Evolutionary conservation across 2,329 filamentous ascomycete genomes (phyloP).

Genomic region (Pseudogymnoascus sp.): DNA sequence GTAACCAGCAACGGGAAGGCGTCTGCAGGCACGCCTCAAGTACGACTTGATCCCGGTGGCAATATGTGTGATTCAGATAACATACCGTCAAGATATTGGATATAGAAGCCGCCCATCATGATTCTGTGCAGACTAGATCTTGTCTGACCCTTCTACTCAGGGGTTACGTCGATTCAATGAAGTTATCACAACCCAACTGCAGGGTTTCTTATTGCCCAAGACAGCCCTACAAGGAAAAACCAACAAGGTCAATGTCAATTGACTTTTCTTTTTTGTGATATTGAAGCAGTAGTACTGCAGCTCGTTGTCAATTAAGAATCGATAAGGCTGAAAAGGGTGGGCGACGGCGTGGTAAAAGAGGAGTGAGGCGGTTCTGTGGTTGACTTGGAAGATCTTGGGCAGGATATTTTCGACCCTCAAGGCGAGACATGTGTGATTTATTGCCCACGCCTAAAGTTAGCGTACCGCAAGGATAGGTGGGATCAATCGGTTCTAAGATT

Average conservation of each 20-base stretch:
- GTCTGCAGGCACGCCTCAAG: constrained; percentile 1
- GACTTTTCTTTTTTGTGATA: constrained; percentile 7
- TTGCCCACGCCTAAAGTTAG: constrained; percentile 36
- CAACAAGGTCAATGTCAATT: constrained; percentile 20
- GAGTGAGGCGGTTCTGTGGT: constrained; percentile 28
- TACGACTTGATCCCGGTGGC: constrained; percentile 5
- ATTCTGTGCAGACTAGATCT: constrained; percentile 9
- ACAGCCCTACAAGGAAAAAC: constrained; percentile 31
- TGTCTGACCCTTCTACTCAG: constrained; percentile 7
- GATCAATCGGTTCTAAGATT: constrained; percentile 23
- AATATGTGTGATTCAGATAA: constrained; percentile 25
- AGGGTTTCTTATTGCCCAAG: constrained; percentile 20
- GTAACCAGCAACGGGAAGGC: constrained; percentile 8
- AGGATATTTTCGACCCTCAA: constrained; percentile 37
- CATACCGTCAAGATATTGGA: constrained; percentile 66
- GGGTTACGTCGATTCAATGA: not conserved
- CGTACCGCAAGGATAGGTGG: constrained; percentile 26
- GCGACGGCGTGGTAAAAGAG: constrained; percentile 26
- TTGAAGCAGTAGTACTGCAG: constrained; percentile 5
- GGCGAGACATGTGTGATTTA: constrained; percentile 57
- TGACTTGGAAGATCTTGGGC: constrained; percentile 26
- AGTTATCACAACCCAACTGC: constrained; percentile 10
- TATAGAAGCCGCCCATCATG: constrained; percentile 38
- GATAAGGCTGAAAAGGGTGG: constrained; percentile 26
- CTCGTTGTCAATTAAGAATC: constrained; percentile 16